Conservation (phyloP, 2,329 filamentous ascomycete genomes). For the Xylariaceae sp. region DNA sequence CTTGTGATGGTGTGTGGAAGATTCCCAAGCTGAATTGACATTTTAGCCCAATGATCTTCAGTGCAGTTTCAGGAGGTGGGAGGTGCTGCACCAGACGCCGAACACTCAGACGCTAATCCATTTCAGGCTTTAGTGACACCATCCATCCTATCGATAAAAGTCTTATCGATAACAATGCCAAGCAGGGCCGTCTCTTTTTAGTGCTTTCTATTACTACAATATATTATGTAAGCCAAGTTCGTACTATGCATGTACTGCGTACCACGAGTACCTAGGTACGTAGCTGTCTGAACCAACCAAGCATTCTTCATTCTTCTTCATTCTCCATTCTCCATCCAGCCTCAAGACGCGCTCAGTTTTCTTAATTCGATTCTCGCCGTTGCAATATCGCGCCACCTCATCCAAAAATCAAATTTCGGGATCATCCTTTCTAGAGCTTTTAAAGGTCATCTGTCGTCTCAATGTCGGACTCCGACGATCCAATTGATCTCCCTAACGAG, state of each 20-base stretch:
- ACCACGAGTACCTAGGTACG: no score
- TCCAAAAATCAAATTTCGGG: neutral
- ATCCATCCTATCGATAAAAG: conserved; percentile 15
- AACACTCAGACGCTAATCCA: conserved; percentile 21
- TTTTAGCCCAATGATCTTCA: conserved; percentile 24
- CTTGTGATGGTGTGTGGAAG: conserved; percentile 20
- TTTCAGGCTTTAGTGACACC: neutral
- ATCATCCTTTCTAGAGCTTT: neutral
- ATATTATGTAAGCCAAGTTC: no score
- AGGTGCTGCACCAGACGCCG: conserved; percentile 17
- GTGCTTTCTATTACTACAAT: no score
- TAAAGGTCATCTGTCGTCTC: conserved; percentile 9
- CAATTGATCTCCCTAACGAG: conserved; percentile 53
- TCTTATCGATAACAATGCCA: conserved; percentile 3
- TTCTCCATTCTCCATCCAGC: neutral
- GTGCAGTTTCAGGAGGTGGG: conserved; percentile 28
- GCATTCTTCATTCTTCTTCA: neutral
- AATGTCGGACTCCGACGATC: conserved; percentile 62
- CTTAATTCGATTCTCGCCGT: conserved; percentile 4
- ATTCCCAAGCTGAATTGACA: conserved; percentile 25
- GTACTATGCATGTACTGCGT: no score
- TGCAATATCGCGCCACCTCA: neutral
- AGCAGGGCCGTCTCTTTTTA: no score
- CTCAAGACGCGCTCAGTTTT: neutral
- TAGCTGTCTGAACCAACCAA: no score